Evolutionary conservation across 2,329 filamentous ascomycete species (phyloP), one percentile per base, ranked within the genome.

Genomic region (Cordyceps farinosa): DNA sequence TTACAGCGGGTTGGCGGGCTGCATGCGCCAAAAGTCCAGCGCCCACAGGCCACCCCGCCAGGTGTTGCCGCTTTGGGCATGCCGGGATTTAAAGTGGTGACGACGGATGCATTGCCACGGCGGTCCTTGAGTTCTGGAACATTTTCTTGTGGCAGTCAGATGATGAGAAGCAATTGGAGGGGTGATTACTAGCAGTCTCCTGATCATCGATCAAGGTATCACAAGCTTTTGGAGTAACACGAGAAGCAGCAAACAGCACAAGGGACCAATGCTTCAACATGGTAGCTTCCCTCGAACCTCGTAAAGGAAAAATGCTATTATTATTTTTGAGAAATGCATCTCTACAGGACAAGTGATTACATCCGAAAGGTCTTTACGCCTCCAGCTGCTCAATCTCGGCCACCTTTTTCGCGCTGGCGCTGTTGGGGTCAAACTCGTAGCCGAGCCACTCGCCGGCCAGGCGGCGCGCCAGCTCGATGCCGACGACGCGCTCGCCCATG

Each of bases 401-500:
- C 9, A 81, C 79, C 70, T 81, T 81, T 32, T 74, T 75, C 0
- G 79, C 79, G 62, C 79, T 81, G 29, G 77, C 75, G 61, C 76
- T 77, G 45, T 76, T 78, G 50, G 82, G 79, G 75, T 96, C 91
- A 76, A 95, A 95, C 64, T 86, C 80, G 75, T 95, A 93, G n/a
- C 86, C 89, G 40, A 96, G 74, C 91, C 91, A 96, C 80, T 96
- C 91, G 73, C 82, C 87, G 0, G 87, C 91, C 69, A 96, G 74
- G 70, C 90, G 81, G 69, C 91, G 84, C 50, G 91, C 91, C 48
- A 96, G 77, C 78, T 96, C 92, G 54, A 95, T 74, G 0, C 92
- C 91, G 51, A 96, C 84, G 0, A 96, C 91, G 29, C 91, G 80
- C 82, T 96, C 89, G 0, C 91, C 91, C 81, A 96, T 88, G 74